A percentile compares a stretch with the other conserved stretches of the same genome.
Evolutionary conservation across 306 rosid genomes (phyloP).

Genomic region (Cucumis hystrix): DNA sequence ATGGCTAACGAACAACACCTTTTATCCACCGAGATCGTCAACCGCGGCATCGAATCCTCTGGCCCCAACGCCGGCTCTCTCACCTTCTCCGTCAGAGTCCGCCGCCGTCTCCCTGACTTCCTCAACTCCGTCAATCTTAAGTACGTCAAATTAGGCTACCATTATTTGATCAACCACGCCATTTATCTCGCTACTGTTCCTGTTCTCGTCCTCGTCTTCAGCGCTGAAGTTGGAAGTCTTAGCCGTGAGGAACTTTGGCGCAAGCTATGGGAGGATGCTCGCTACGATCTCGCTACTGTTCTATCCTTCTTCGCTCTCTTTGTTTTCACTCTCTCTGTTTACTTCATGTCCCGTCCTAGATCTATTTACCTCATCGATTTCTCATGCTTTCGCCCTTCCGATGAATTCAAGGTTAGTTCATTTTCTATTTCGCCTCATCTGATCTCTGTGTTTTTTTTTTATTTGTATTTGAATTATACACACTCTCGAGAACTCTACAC

Average conservation of each 20-base stretch:
- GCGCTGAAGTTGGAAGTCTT: constrained; percentile 84
- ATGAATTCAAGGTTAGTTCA: constrained; percentile 53
- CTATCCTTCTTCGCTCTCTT: constrained; percentile 61
- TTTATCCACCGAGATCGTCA: constrained; percentile 78
- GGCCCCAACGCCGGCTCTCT: constrained; percentile 93
- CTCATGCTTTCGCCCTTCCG: constrained; percentile 56
- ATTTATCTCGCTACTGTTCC: constrained; percentile 77
- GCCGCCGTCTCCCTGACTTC: constrained; percentile 75
- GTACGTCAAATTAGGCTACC: constrained; percentile 88
- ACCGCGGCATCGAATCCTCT: constrained; percentile 65
- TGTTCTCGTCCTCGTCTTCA: constrained; percentile 54
- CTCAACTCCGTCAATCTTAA: constrained; percentile 88
- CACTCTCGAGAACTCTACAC: neutral
- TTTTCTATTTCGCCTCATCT: neutral
- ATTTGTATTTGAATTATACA: neutral
- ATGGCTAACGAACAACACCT: constrained; percentile 70
- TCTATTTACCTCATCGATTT: constrained; percentile 79
- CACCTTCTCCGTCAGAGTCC: constrained; percentile 76
- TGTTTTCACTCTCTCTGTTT: constrained; percentile 75
- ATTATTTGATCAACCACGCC: constrained; percentile 78
- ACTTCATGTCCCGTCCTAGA: constrained; percentile 84
- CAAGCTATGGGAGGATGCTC: constrained; percentile 77
- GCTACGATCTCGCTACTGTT: constrained; percentile 71
- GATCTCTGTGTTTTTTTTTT: neutral
- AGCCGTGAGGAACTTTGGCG: constrained; percentile 73